Base-by-base conservation (phyloP, 148 eudicot genomes). In the Nyssa sinensis region DNA sequence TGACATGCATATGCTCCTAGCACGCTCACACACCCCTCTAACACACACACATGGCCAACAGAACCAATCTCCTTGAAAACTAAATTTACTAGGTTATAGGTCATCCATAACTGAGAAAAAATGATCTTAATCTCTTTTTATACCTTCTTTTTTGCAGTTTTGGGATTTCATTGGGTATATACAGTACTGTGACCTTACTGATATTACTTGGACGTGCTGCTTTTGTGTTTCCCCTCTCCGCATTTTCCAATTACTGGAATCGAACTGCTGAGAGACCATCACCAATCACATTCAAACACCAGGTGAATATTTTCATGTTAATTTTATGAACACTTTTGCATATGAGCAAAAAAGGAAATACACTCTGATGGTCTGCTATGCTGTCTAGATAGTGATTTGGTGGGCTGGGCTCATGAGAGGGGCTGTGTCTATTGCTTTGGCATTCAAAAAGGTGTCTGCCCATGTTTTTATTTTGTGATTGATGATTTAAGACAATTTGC, bases 321-420 rank as follows among this genome's bases (percentile, higher is more conserved):
- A 35, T 34, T 24, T 33, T 30, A 17, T 34, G 12, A 23, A 53
- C 47, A 61, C 66, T 13, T 67, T 4, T 69, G 35, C 63, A 32
- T 27, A 14, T 53, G 2, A 37, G 21, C 59, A 33, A n/a, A 32
- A 21, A 58, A 19, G 17, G 6, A 5, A 10, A 3, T 59, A 29
- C 30, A 23, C 24, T 32, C 62, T 64, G 49, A 75, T 51, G 44
- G 17, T 28, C 6, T 51, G 49, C 23, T 61, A 35, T 76, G 62
- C 17, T 57, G 7, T 68, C 34, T 58, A 95, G 99, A 79, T 93
- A 23, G 78, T 92, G 29, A 88, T 95, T 75, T 95, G 99, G 96
- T 95, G 99, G 99, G 99, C 99, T 60, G 99, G 99, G 62, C 91
- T 95, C 13, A 95, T 95, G 97, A 87, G 99, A 83, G 99, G 99